Evolutionary conservation across 2,329 filamentous ascomycete genomes (phyloP), one percentile per base, ranked within the genome.

Genomic region (Colletotrichum sp.): DNA sequence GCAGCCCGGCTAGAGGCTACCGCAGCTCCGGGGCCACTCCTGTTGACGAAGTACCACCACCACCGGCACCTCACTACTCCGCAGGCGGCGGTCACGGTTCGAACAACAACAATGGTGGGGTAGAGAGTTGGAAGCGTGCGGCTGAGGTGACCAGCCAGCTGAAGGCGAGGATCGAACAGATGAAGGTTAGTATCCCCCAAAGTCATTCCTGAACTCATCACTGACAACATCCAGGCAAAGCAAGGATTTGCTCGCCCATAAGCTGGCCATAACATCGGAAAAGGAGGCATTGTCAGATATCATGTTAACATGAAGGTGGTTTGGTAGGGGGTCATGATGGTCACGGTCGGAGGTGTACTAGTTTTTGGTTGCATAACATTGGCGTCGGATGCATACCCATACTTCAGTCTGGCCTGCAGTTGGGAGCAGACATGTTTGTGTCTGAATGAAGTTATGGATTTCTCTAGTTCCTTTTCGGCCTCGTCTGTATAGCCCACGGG

Each of bases 81-180:
- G 70, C 65, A 28, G 77, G 72, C 81, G 79, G 74, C 74, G 68
- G 82, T 77, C 75, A 83, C 78, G 79, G 85, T 80, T 62, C 83
- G 85, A 18, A 64, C n/a, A 67, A 18, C 44, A 91, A 93, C 63
- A 49, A 49, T 49, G 92, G 92, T 1, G 32, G 32, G 32, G 92
- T 93, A 21, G 97, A 99, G 87, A 99, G 96, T 83, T 99, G 97
- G 97, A 98, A 96, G 87, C 90, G 97, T 80, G 97, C 97, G 21
- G 97, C 97, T 3, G 97, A 99, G 87, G 97, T 99, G 74, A 99
- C 97, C 71, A 98, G 96, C 85, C 97, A 98, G 84, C 85, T 99
- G 81, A 99, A 99, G 88, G 96, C 96, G 68, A 92, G 97, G 83
- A 99, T 99, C 85, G 97, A 99, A 88, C 95, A 97, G 89, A 99